Evolutionary conservation across 192 early-diverging fungal species (phyloP).

Genomic region (Linnemannia exigua): DNA sequence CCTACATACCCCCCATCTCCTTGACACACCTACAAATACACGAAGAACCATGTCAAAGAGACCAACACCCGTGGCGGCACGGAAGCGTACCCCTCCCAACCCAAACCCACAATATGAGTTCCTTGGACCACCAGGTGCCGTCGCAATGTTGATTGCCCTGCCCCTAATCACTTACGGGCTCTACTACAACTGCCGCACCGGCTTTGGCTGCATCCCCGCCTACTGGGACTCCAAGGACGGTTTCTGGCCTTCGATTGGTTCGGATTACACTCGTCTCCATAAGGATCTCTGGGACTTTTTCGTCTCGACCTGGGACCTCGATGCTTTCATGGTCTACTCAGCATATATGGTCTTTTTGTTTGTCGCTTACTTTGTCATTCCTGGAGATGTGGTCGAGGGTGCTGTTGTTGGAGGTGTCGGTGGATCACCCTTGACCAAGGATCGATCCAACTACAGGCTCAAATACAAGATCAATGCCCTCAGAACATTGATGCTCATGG

Average conservation of each 20-base stretch:
- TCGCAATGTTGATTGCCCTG: conserved; percentile 65
- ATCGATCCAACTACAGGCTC: conserved; percentile 81
- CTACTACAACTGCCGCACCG: conserved; percentile 56
- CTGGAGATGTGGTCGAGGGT: conserved; percentile 76
- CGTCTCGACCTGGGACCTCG: conserved; percentile 58
- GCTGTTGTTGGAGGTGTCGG: conserved; percentile 48
- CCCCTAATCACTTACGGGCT: conserved; percentile 62
- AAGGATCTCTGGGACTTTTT: conserved; percentile 43
- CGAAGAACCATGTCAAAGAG: background rate
- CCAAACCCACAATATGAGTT: conserved; percentile 87
- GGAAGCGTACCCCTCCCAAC: conserved; percentile 64
- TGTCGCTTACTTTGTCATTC: conserved; percentile 74
- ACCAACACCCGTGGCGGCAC: conserved; percentile 1
- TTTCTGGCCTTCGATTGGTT: conserved; percentile 66
- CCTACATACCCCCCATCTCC: background rate
- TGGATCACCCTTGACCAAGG: conserved; percentile 55
- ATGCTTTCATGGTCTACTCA: conserved; percentile 68
- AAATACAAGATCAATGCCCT: conserved; percentile 91
- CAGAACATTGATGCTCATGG: conserved; percentile 69
- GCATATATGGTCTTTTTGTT: conserved; percentile 82
- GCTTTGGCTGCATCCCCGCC: conserved; percentile 53
- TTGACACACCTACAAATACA: background rate
- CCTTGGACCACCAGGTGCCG: conserved; percentile 74
- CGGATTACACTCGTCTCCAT: conserved; percentile 15
- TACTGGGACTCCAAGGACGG: conserved; percentile 58